These are phyloP conservation scores for Scytalidium sp. DNA, from an alignment of 2,329 filamentous ascomycete genomes.

Conservation along the genomic window DNA sequence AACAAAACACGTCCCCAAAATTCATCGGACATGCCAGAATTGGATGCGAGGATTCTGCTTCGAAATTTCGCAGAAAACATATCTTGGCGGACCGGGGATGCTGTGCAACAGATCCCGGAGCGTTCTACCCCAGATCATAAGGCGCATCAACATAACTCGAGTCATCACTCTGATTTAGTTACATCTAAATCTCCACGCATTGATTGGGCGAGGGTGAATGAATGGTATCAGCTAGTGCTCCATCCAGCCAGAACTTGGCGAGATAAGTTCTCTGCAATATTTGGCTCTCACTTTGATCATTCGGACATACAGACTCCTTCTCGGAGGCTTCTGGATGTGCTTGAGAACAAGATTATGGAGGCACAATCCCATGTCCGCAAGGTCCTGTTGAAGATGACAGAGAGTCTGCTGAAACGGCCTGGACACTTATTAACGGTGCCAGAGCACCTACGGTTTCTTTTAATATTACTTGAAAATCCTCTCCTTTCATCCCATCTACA, in stretches of 20 bases:
- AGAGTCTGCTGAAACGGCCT: constrained; percentile 77
- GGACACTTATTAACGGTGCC: constrained; percentile 65
- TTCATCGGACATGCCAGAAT: constrained; percentile 45
- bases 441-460: constrained; percentile 71
- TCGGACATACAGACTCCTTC: constrained; percentile 16
- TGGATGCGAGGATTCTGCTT: constrained; percentile 74
- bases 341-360: constrained; percentile 51
- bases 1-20: constrained; percentile 29
- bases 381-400: constrained; percentile 72
- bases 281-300: constrained; percentile 23
- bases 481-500: constrained; percentile 53
- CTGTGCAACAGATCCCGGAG: constrained; percentile 33
- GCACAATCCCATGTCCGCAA: constrained; percentile 69
- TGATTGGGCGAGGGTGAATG: constrained; percentile 67
- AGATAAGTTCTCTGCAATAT: constrained; percentile 53
- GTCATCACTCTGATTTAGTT: constrained; percentile 36
- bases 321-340: constrained; percentile 29
- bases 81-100: constrained; percentile 72
- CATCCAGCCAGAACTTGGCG: constrained; percentile 68
- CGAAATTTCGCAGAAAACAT: constrained; percentile 80
- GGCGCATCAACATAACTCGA: constrained; percentile 3
- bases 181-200: constrained; percentile 64
- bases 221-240: constrained; percentile 72
- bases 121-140: constrained; percentile 30
- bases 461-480: constrained; percentile 78